Evolutionary conservation across 2,329 filamentous ascomycete genomes (phyloP).

Genomic region (Trichothecium sympodiale): DNA sequence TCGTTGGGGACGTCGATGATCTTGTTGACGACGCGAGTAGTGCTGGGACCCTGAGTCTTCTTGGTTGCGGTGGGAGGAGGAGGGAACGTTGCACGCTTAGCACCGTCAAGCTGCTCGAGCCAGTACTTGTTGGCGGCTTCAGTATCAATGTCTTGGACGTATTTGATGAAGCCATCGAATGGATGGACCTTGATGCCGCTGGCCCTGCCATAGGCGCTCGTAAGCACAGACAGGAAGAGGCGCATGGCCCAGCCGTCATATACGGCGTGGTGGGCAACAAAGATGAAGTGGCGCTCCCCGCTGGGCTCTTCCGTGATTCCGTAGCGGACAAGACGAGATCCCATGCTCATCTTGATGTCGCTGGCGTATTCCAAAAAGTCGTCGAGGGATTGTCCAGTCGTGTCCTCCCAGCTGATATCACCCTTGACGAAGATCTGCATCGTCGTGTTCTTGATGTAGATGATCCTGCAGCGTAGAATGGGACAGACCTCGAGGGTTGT

Average conservation of each 20-base stretch:
- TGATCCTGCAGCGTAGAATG: slow-evolving; percentile 9
- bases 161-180: slow-evolving; percentile 30
- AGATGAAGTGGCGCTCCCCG: slow-evolving; percentile 14
- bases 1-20: not conserved
- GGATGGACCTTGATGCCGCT: not conserved
- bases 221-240: slow-evolving; percentile 22
- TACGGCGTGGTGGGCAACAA: slow-evolving; percentile 68
- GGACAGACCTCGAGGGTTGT: slow-evolving; percentile 5
- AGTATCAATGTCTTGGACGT: slow-evolving; percentile 20
- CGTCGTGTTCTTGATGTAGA: slow-evolving; percentile 6
- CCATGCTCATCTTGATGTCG: slow-evolving; percentile 1
- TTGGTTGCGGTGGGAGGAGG: not conserved
- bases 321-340: slow-evolving; percentile 2
- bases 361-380: too few relatives aligned
- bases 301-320: not conserved
- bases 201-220: slow-evolving; percentile 6
- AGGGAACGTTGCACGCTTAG: slow-evolving; percentile 7
- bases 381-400: not conserved
- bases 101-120: slow-evolving; percentile 2
- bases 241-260: slow-evolving; percentile 92
- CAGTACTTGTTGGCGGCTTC: slow-evolving; percentile 1
- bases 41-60: not conserved
- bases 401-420: slow-evolving; percentile 2
- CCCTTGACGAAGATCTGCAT: slow-evolving; percentile 7
- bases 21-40: slow-evolving; percentile 1